Conservation (phyloP, 2,329 filamentous ascomycete genomes). For the Diaporthe velutina region DNA sequence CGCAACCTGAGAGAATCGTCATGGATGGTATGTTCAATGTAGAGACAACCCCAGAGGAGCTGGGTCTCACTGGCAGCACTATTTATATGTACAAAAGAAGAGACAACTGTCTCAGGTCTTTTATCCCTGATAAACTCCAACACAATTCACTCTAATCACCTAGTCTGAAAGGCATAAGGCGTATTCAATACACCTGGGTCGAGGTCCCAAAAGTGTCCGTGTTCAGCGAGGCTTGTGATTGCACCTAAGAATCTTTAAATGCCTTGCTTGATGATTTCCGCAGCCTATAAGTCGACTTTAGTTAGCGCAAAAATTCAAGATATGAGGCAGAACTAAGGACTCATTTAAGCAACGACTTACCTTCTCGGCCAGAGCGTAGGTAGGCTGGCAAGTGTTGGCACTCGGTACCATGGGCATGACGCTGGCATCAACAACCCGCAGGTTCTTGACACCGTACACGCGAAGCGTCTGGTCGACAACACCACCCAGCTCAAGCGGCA, state of each 20-base stretch:
- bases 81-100: no score
- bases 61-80: no score
- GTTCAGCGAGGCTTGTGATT: no score
- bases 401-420: slow-evolving; percentile 56
- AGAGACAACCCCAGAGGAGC: no score
- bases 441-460: slow-evolving; percentile 51
- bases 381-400: slow-evolving; percentile 45
- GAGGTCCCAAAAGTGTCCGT: no score
- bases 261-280: slow-evolving; percentile 44
- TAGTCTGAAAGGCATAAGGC: no score
- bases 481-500: slow-evolving; percentile 54
- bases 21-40: no score
- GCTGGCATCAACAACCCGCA: slow-evolving; percentile 56
- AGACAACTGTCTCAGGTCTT: no score
- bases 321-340: background rate
- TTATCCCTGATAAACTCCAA: no score
- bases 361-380: slow-evolving; percentile 51
- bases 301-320: background rate
- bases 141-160: no score
- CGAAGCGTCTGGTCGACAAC: slow-evolving; percentile 54
- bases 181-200: no score
- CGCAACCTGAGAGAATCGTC: no score
- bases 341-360: background rate
- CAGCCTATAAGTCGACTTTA: slow-evolving; percentile 44
- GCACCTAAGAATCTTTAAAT: background rate